Evolutionary conservation across 176 grass and related monocot genomes (phyloP).

Genomic region (Coix lacrymajobi): DNA sequence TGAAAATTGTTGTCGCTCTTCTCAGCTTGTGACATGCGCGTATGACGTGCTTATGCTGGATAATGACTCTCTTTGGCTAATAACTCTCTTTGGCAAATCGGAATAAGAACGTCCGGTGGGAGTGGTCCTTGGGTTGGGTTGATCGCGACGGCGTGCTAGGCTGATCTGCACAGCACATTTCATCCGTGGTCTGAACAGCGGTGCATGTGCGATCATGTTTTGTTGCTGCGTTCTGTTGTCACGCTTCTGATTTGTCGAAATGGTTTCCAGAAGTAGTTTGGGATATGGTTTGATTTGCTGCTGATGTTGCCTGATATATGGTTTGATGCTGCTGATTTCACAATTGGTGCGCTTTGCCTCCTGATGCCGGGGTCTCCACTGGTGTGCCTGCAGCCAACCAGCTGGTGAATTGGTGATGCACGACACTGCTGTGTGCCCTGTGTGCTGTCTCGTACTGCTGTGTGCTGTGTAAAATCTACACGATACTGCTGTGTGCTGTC

Average conservation of each 20-base stretch:
- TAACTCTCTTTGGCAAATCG: too few species aligned
- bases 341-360: neutral
- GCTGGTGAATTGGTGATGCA: neutral
- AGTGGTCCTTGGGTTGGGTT: too few species aligned
- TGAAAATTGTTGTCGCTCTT: neutral
- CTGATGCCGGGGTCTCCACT: neutral
- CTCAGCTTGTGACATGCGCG: slow-evolving; percentile 2
- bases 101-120: slow-evolving; percentile 4
- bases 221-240: neutral
- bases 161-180: neutral
- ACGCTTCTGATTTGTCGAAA: neutral
- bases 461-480: too few species aligned
- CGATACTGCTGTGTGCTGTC: too few species aligned
- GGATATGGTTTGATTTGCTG: neutral
- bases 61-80: too few species aligned
- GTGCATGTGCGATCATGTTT: neutral
- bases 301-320: neutral
- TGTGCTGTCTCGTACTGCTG: neutral
- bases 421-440: neutral
- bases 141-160: too few species aligned
- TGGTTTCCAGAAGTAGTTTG: neutral
- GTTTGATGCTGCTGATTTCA: neutral
- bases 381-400: neutral
- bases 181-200: neutral
- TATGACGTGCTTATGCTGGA: slow-evolving; percentile 1